Conservation (phyloP, 805 yeast species). For the Ogataea ramenticola region DNA sequence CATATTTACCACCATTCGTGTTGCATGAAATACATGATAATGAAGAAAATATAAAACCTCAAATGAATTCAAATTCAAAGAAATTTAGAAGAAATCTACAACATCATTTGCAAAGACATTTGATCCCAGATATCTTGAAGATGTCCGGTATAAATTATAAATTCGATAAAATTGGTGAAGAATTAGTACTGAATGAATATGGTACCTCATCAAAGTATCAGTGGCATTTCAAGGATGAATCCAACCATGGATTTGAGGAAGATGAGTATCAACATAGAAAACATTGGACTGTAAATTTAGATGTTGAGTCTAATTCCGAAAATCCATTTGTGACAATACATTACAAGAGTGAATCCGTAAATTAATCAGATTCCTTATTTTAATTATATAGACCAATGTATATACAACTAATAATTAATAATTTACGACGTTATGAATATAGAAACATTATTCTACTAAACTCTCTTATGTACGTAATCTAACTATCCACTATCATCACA, state of each 20-base stretch:
- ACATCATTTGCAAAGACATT: conserved; percentile 67
- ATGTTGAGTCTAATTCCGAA: conserved; percentile 58
- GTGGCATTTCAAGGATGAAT: conserved; percentile 57
- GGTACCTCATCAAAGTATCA: conserved; percentile 38
- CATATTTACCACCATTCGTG: conserved; percentile 70
- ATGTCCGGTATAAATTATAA: conserved; percentile 46
- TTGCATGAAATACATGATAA: conserved; percentile 59
- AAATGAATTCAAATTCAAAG: conserved; percentile 63
- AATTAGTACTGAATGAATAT: conserved; percentile 35
- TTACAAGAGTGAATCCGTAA: conserved; percentile 32
- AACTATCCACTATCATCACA: no score
- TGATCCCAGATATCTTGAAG: conserved; percentile 56
- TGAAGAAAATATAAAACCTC: conserved; percentile 64
- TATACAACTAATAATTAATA: no score
- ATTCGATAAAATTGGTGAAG: conserved; percentile 38
- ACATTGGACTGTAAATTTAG: conserved; percentile 60
- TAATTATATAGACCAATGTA: no score
- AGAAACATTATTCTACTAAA: no score
- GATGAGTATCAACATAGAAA: conserved; percentile 39
- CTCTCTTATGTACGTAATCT: no score
- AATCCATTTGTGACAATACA: conserved; percentile 63
- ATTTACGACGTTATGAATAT: no score
- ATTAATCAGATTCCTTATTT: neutral
- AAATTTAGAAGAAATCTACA: conserved; percentile 68
- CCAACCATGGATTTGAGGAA: conserved; percentile 47